phyloP scores from a whole-genome alignment of 805 yeast genomes.

The Clavispora asparagi region DNA sequence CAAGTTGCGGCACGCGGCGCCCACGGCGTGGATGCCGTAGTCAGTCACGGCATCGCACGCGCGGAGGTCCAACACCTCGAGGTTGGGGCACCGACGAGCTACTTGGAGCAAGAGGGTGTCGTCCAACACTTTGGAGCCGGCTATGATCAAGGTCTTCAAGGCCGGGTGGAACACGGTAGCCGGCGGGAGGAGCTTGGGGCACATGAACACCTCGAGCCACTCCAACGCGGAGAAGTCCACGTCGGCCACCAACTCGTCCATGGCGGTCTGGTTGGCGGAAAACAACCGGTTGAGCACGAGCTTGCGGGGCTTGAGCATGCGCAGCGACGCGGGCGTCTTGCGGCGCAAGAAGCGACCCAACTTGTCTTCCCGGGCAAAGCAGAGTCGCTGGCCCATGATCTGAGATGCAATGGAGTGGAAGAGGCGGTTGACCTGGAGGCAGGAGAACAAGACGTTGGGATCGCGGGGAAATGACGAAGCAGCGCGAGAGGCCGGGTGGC shows the following conservation, averaged over 20 bases:
- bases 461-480: constrained; percentile 5
- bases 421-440: constrained; percentile 62
- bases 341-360: constrained; percentile 34
- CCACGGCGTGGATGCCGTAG: constrained; percentile 65
- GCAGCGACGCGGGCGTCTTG: constrained; percentile 1
- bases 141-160: constrained; percentile 48
- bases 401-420: constrained; percentile 58
- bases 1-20: constrained; percentile 53
- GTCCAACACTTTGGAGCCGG: constrained; percentile 63
- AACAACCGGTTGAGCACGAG: constrained; percentile 65
- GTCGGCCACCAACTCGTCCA: constrained; percentile 42
- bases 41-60: constrained; percentile 82
- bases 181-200: constrained; percentile 65
- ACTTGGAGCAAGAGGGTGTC: constrained; percentile 55
- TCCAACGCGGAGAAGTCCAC: constrained; percentile 45
- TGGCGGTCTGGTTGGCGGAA: constrained; percentile 46
- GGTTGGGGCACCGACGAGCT: constrained; percentile 49
- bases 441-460: constrained; percentile 42
- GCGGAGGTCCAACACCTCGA: constrained; percentile 67
- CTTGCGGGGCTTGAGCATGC: constrained; percentile 25
- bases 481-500: background rate
- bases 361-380: constrained; percentile 45
- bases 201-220: constrained; percentile 78
- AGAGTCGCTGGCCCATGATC: constrained; percentile 50
- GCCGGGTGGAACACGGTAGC: constrained; percentile 20